These are phyloP conservation scores for Naganishia cerealis DNA, from an alignment of 1,284 basidiomycete species.

Conservation along the genomic window DNA sequence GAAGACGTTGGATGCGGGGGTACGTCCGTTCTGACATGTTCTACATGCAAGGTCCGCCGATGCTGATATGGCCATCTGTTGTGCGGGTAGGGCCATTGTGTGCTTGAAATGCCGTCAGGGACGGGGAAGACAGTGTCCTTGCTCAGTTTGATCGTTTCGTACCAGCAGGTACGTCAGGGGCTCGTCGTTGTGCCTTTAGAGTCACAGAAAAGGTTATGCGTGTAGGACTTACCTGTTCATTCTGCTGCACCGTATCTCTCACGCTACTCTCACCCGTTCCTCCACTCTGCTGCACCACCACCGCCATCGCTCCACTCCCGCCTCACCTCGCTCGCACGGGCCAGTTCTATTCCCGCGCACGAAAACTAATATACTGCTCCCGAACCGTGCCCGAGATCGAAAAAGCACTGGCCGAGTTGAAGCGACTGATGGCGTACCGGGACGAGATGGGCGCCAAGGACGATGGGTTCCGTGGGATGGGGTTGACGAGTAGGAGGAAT, in stretches of 20 bases:
- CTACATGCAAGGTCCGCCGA: background rate
- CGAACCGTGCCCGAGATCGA: constrained; percentile 99
- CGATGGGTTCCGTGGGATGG: constrained; percentile 79
- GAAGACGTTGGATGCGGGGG: constrained; percentile 85
- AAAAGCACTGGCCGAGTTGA: constrained; percentile 93
- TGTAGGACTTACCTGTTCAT: background rate
- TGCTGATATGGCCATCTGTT: background rate
- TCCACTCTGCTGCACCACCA: background rate
- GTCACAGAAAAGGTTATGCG: too few species aligned
- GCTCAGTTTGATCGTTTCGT: constrained; percentile 92
- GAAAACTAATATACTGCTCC: constrained; percentile 98
- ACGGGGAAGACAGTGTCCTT: constrained; percentile 98
- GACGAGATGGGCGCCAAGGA: constrained; percentile 75
- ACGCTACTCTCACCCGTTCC: constrained; percentile 1
- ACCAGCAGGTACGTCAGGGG: constrained; percentile 73
- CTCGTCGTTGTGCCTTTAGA: background rate
- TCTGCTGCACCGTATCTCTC: background rate
- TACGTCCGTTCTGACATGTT: constrained; percentile 37
- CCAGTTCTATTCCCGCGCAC: constrained; percentile 84
- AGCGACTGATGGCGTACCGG: constrained; percentile 90
- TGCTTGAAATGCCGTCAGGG: constrained; percentile 99
- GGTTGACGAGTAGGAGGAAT: constrained; percentile 93
- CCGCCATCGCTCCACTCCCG: too few species aligned
- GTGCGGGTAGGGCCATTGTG: constrained; percentile 81
- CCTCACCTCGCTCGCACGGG: background rate